A percentile compares a stretch with the other conserved stretches of the same genome.
These are phyloP conservation scores for Dioscorea cayenensis DNA, from an alignment of 116 monocot genomes.

Conservation along the genomic window DNA sequence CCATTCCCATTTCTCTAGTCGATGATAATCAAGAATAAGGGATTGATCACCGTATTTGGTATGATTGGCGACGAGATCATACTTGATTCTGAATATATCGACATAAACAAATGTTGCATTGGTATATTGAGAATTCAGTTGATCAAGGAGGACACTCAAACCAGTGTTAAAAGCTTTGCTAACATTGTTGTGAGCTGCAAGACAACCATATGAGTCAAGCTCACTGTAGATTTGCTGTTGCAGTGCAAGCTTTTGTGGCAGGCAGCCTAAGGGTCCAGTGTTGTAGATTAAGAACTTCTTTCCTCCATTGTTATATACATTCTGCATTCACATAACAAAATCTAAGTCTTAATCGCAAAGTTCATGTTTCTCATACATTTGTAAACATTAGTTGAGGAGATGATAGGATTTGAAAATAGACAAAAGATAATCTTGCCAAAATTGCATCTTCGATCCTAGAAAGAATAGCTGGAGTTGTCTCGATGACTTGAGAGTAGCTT, in stretches of 20 bases:
- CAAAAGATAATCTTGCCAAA: conserved; percentile 5
- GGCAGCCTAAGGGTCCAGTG: conserved; percentile 57
- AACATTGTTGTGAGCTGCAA: conserved; percentile 25
- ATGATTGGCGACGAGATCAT: conserved; percentile 42
- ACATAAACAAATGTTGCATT: conserved; percentile 43
- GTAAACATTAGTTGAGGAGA: not conserved
- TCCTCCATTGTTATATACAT: conserved; percentile 31
- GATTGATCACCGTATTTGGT: conserved; percentile 40
- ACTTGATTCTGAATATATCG: conserved; percentile 44
- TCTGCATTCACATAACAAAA: conserved; percentile 7
- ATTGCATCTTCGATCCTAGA: conserved; percentile 42
- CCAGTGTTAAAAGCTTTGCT: conserved; percentile 38
- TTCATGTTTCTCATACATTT: no score
- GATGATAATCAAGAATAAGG: not conserved
- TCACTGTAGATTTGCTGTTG: conserved; percentile 15
- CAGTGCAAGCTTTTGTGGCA: conserved; percentile 49
- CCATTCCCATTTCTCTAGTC: no score
- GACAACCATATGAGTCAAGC: conserved; percentile 42
- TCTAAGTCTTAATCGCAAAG: no score
- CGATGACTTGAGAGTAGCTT: conserved; percentile 25
- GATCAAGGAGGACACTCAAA: conserved; percentile 23
- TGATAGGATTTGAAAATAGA: no score
- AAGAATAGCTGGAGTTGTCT: conserved; percentile 31
- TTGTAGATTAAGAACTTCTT: conserved; percentile 51
- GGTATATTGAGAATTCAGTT: conserved; percentile 25